Conservation (phyloP, 1,284 basidiomycete species). For the Heterobasidion irregulare region DNA sequence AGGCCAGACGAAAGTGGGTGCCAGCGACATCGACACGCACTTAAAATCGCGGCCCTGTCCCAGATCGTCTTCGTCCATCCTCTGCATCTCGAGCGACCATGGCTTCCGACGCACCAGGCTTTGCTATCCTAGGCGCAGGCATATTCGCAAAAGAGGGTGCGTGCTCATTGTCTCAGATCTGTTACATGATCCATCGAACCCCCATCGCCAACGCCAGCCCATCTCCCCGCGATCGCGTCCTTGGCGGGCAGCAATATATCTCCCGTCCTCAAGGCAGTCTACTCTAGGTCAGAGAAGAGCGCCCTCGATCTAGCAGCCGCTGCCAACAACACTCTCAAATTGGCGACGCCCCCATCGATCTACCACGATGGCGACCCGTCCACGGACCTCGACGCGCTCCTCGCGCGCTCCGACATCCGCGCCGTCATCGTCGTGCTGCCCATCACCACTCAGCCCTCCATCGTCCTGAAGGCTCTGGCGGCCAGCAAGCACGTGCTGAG, state of each 20-base stretch:
- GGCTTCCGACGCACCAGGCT: slow-evolving; percentile 19
- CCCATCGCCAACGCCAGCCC: slow-evolving; percentile 33
- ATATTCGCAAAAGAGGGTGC: slow-evolving; percentile 67
- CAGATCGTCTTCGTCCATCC: not conserved
- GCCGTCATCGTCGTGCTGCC: slow-evolving; percentile 75
- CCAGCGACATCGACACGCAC: not conserved
- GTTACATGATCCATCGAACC: slow-evolving; percentile 5
- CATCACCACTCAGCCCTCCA: slow-evolving; percentile 62
- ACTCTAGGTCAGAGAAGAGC: slow-evolving; percentile 69
- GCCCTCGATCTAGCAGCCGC: slow-evolving; percentile 41
- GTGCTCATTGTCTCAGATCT: slow-evolving; percentile 3
- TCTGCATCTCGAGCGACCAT: not conserved
- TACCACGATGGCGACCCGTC: slow-evolving; percentile 46
- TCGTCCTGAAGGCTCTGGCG: slow-evolving; percentile 52
- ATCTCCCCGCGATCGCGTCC: slow-evolving; percentile 61
- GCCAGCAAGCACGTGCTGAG: slow-evolving; percentile 83
- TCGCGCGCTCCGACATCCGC: slow-evolving; percentile 56
- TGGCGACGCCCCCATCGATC: slow-evolving; percentile 33
- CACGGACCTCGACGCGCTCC: slow-evolving; percentile 52
- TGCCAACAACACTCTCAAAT: slow-evolving; percentile 33
- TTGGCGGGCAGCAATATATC: slow-evolving; percentile 30
- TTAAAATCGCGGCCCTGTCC: not conserved
- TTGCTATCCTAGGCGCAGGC: slow-evolving; percentile 68
- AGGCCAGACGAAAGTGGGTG: not conserved
- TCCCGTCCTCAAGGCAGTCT: slow-evolving; percentile 56